phyloP scores from a whole-genome alignment of 768 basidiomycete genomes.

The Arthromyces matolae region DNA sequence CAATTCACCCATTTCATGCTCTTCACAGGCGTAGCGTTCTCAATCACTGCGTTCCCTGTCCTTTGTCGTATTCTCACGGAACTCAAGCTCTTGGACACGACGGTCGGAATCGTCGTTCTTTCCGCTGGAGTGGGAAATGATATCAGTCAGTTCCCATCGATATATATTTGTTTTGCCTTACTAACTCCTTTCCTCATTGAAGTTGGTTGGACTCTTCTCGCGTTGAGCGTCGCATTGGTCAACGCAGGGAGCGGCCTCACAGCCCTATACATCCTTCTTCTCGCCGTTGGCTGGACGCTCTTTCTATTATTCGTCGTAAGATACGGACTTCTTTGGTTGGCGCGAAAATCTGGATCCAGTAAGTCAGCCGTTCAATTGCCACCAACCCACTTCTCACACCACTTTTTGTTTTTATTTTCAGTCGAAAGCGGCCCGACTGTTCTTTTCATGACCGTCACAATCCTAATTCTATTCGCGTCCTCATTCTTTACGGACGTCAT shows the following conservation, averaged over 20 bases:
- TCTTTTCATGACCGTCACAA: conserved; percentile 83
- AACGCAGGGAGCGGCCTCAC: conserved; percentile 81
- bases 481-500: conserved; percentile 94
- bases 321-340: conserved; percentile 63
- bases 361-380: no score
- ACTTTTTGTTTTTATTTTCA: conserved; percentile 11
- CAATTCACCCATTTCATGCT: conserved; percentile 91
- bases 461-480: conserved; percentile 77
- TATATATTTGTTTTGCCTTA: not conserved
- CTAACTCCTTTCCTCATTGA: not conserved
- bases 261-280: conserved; percentile 81
- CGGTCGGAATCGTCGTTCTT: conserved; percentile 89
- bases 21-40: conserved; percentile 89
- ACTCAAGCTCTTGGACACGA: conserved; percentile 86
- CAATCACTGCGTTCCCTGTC: conserved; percentile 85
- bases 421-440: conserved; percentile 80
- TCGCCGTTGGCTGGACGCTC: conserved; percentile 76
- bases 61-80: conserved; percentile 87
- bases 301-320: conserved; percentile 70
- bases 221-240: conserved; percentile 87
- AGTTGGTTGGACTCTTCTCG: conserved; percentile 85
- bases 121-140: conserved; percentile 91
- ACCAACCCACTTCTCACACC: not conserved
- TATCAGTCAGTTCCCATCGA: conserved; percentile 41
- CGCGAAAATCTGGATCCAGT: conserved; percentile 72